Conservation (phyloP, 169 alveolate species). For the Plasmodium gallinaceum region DNA sequence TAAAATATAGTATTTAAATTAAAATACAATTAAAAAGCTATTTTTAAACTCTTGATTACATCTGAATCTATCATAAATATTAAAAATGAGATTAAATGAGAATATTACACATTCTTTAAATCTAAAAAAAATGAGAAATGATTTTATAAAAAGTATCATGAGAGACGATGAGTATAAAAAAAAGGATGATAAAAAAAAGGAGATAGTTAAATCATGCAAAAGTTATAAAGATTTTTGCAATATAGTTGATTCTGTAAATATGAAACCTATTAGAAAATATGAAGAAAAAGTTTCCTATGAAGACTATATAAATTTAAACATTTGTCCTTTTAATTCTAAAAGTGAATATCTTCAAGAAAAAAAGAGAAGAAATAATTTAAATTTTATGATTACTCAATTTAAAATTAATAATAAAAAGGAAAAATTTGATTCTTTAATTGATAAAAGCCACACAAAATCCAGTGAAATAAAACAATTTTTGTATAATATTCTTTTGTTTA, state of each 20-base stretch:
- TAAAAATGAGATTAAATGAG: not conserved
- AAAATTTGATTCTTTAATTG: not conserved
- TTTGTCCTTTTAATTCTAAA: not conserved
- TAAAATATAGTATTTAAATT: not conserved
- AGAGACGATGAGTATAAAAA: constrained; percentile 65
- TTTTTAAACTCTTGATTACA: no score
- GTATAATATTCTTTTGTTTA: not conserved
- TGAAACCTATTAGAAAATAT: constrained; percentile 72
- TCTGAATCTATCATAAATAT: not conserved
- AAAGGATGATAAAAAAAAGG: constrained; percentile 75
- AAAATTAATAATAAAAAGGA: constrained; percentile 10
- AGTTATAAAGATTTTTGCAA: constrained; percentile 75
- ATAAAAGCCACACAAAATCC: not conserved
- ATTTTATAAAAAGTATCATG: constrained; percentile 36
- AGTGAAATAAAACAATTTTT: constrained; percentile 24
- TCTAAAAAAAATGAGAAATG: constrained; percentile 44
- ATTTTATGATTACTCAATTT: not conserved
- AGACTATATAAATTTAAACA: constrained; percentile 21
- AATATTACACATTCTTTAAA: constrained; percentile 12
- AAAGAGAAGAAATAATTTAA: not conserved
- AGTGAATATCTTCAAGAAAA: constrained; percentile 16
- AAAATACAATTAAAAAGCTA: not conserved
- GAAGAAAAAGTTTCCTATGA: constrained; percentile 67
- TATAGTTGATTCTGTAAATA: constrained; percentile 52
- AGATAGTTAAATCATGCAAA: constrained; percentile 61